Evolutionary conservation across 1,284 basidiomycete species (phyloP).

Genomic region (Marasmius tenuissimus): DNA sequence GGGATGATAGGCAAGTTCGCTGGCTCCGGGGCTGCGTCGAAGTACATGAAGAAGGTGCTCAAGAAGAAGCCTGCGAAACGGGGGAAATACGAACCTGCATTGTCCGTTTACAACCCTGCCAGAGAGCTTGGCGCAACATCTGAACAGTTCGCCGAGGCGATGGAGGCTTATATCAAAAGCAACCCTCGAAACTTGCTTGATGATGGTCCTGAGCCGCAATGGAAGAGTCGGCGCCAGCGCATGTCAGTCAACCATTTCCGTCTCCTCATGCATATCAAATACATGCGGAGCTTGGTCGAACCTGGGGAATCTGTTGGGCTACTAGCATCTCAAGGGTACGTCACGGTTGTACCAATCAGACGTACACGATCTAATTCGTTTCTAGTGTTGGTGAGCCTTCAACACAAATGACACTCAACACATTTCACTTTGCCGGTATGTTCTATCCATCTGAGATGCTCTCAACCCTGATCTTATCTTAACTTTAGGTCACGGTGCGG

Average conservation of each 20-base stretch:
- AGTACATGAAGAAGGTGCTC: constrained; percentile 90
- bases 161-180: constrained; percentile 79
- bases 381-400: constrained; percentile 95
- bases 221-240: constrained; percentile 47
- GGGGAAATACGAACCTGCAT: constrained; percentile 66
- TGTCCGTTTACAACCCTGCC: constrained; percentile 80
- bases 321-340: constrained; percentile 95
- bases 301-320: constrained; percentile 98
- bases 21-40: constrained; percentile 67
- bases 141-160: constrained; percentile 85
- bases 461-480: constrained; percentile 1
- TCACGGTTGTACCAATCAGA: constrained; percentile 11
- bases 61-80: constrained; percentile 62
- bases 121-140: constrained; percentile 89
- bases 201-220: constrained; percentile 47
- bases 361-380: neutral
- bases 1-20: constrained; percentile 59
- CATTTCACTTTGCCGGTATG: constrained; percentile 97
- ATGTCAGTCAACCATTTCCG: constrained; percentile 69
- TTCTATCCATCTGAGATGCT: constrained; percentile 9
- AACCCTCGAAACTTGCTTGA: constrained; percentile 80
- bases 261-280: constrained; percentile 85
- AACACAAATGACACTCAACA: constrained; percentile 99
- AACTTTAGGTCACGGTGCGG: constrained; percentile 87
- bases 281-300: constrained; percentile 92